Evolutionary conservation across 169 alveolate genomes (phyloP), one percentile per base, ranked within the genome.

Genomic region (Plasmodium yoelii): DNA sequence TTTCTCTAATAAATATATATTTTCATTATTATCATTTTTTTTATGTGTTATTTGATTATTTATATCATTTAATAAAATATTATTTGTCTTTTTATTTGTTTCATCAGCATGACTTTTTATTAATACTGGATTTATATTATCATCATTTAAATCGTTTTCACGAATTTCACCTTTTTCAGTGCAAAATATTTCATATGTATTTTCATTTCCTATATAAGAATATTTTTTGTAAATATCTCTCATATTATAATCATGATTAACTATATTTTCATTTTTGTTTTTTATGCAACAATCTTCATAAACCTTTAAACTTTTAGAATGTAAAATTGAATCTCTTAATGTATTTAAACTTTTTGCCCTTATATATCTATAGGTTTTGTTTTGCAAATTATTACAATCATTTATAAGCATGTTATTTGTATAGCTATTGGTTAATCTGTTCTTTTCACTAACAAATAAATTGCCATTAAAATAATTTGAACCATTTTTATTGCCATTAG

Each of bases 261-360:
- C 7, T 12, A 13, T 51, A 13, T 15, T 12, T 15, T 51, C 19
- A 15, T 51, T 13, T 51, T 12, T 15, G 19, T 51, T 15, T 51
- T 12, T 51, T 51, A 51, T 15, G 59, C 19, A 51, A 15, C 4
- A 51, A 13, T 51, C 24, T 51, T 12, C n/a, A 51, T 6, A 51
- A 12, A 6, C 59, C 24, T 51, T 59, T 68, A 42, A 42, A 59
- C 77, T 68, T 47, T 68, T 68, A 19, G 77, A 68, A 18, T 42
- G 59, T 5, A 44, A 46, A 39, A 28, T 28, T 15, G 53, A 15
- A 22, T 39, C 64, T 28, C 59, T 51, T 15, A 51, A 42, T 68
- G 39, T 47, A n/a, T 9, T 68, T 68, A 13, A 12, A 51, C 59
- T 51, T 15, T 51, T 51, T 51, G 59, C n/a, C 59, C 59, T 51